Evolutionary conservation across 768 basidiomycete genomes (phyloP).

Genomic region (Artomyces pyxidatus): DNA sequence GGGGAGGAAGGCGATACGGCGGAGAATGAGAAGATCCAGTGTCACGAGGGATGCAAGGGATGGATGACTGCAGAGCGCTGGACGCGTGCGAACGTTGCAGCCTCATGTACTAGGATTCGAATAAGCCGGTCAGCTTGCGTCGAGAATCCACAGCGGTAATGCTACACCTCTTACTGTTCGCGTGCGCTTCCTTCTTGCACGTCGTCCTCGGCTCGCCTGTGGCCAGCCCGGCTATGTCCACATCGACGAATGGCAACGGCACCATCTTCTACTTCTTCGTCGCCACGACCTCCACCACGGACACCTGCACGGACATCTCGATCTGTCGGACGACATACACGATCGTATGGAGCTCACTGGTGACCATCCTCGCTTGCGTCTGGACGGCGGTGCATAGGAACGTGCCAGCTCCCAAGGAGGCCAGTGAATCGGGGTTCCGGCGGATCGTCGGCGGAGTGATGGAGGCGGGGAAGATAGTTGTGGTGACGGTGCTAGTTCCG

Average conservation of each 20-base stretch:
- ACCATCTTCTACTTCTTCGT: neutral
- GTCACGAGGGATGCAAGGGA: too few species aligned
- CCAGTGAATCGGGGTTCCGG: neutral
- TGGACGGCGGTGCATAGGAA: slow-evolving; percentile 26
- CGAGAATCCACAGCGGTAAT: too few species aligned
- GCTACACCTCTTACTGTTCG: neutral
- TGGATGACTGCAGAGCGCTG: too few species aligned
- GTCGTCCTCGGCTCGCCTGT: neutral
- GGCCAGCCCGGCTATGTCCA: neutral
- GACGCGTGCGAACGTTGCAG: too few species aligned
- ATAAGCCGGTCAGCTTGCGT: too few species aligned
- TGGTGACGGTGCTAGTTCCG: neutral
- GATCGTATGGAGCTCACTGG: slow-evolving; percentile 22
- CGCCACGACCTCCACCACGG: neutral
- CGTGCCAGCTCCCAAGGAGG: slow-evolving; percentile 19
- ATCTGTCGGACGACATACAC: neutral
- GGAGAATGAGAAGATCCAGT: too few species aligned
- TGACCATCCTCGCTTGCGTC: slow-evolving; percentile 23
- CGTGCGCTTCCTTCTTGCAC: neutral
- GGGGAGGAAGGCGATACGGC: too few species aligned
- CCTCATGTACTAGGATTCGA: too few species aligned
- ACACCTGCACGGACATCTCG: neutral
- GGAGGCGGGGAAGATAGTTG: neutral
- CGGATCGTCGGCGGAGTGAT: neutral
- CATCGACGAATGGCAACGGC: too few species aligned